Evolutionary conservation across 805 yeast species (phyloP).

Genomic region (Cyberlindnera bimundalis): DNA sequence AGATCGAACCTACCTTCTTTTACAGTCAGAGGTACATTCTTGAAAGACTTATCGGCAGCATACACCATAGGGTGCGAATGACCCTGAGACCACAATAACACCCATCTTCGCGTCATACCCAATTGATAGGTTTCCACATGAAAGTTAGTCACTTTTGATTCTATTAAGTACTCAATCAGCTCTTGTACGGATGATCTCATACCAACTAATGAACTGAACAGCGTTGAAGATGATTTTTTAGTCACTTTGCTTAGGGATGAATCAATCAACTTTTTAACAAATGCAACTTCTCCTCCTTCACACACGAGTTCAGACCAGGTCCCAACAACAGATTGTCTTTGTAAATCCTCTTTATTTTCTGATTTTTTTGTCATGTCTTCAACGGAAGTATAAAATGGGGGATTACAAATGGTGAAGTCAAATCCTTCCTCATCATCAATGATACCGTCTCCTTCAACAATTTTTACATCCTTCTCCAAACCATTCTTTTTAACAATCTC

Average conservation of each 20-base stretch:
- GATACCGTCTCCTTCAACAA: constrained; percentile 19
- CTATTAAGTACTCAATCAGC: constrained; percentile 9
- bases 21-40: constrained; percentile 11
- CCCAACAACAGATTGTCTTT: constrained; percentile 31
- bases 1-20: constrained; percentile 18
- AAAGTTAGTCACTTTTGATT: constrained; percentile 13
- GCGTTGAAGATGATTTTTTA: constrained; percentile 16
- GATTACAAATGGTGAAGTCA: constrained; percentile 45
- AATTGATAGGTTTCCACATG: constrained; percentile 19
- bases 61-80: constrained; percentile 14
- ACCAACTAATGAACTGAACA: constrained; percentile 42
- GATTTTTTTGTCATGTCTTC: constrained; percentile 31
- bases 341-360: constrained; percentile 24
- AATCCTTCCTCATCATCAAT: constrained; percentile 1
- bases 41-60: constrained; percentile 6
- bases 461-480: constrained; percentile 12
- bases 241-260: constrained; percentile 22
- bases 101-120: constrained; percentile 26
- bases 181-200: constrained; percentile 19
- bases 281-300: constrained; percentile 44
- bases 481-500: constrained; percentile 29
- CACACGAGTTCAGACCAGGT: constrained; percentile 37
- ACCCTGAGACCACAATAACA: constrained; percentile 26
- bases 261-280: constrained; percentile 34
- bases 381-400: constrained; percentile 44